These are phyloP conservation scores for Capsaspora owczarzaki DNA, from an alignment of 78 protist species.

Conservation along the genomic window DNA sequence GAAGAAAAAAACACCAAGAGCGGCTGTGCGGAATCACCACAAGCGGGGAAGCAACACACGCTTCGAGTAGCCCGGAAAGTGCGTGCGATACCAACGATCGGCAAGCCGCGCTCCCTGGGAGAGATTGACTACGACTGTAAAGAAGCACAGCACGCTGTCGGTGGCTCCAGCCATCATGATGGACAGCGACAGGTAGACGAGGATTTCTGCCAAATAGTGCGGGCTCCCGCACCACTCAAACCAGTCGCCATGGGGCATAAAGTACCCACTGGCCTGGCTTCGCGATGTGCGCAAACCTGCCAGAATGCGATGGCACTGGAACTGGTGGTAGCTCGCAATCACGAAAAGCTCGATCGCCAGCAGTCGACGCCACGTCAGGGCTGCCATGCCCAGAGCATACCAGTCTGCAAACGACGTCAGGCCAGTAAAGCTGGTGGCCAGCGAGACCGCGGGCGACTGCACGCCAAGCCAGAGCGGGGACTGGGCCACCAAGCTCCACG, in stretches of 20 bases:
- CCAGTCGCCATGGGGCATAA: conserved; percentile 26
- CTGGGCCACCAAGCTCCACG: background rate
- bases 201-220: conserved; percentile 19
- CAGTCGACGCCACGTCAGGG: background rate
- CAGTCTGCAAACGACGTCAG: too few species aligned
- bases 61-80: too few species aligned
- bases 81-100: too few species aligned
- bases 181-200: conserved; percentile 30
- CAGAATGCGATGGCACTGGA: background rate
- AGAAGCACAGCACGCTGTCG: too few species aligned
- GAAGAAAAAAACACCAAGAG: too few species aligned
- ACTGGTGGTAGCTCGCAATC: background rate
- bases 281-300: background rate
- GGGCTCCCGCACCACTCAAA: conserved; percentile 11
- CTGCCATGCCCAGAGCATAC: background rate
- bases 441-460: too few species aligned
- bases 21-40: too few species aligned
- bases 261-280: background rate
- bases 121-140: too few species aligned
- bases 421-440: too few species aligned
- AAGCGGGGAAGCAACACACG: too few species aligned
- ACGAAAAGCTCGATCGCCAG: background rate
- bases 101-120: too few species aligned
- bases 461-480: background rate
- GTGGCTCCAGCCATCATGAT: too few species aligned